A percentile compares a stretch with the other conserved stretches of the same genome.
These are phyloP conservation scores for Ascochyta pisi DNA, from an alignment of 2,329 filamentous ascomycete species.

Conservation along the genomic window DNA sequence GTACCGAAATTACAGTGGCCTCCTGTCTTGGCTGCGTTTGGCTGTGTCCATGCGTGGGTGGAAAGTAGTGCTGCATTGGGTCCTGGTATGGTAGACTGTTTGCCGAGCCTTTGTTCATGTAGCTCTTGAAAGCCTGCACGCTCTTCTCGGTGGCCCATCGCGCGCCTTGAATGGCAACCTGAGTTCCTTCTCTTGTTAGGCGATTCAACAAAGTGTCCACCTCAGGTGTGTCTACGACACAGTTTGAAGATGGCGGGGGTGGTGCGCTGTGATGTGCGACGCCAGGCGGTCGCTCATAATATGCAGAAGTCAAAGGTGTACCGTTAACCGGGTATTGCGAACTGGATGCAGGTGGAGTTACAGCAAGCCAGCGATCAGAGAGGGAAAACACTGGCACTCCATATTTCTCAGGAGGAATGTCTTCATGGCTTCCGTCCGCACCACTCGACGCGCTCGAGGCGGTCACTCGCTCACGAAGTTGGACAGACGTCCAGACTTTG, in stretches of 20 bases:
- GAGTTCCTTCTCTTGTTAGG: conserved; percentile 78
- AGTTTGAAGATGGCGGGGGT: conserved; percentile 70
- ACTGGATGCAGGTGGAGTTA: conserved; percentile 75
- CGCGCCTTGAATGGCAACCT: conserved; percentile 76
- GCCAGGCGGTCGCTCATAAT: conserved; percentile 62
- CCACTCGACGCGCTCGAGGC: conserved; percentile 47
- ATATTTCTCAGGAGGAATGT: conserved; percentile 44
- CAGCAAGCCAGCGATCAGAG: conserved; percentile 77
- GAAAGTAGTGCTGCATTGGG: conserved; percentile 65
- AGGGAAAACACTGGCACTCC: conserved; percentile 73
- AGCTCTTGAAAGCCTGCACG: conserved; percentile 78
- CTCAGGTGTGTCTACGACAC: conserved; percentile 74
- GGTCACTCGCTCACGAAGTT: conserved; percentile 55
- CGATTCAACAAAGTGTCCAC: conserved; percentile 76
- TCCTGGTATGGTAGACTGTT: conserved; percentile 36
- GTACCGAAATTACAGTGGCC: conserved; percentile 75
- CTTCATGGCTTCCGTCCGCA: conserved; percentile 46
- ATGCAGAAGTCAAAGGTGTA: conserved; percentile 60
- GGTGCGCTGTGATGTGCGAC: conserved; percentile 69
- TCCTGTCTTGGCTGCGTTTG: conserved; percentile 61
- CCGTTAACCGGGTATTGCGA: conserved; percentile 75
- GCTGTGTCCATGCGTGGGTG: conserved; percentile 76
- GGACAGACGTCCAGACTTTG: conserved; percentile 90
- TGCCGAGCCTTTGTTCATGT: conserved; percentile 67
- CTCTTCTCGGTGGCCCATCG: conserved; percentile 81